These are phyloP conservation scores for Tricladium varicosporioides DNA, from an alignment of 2,329 filamentous ascomycete genomes.

Conservation along the genomic window DNA sequence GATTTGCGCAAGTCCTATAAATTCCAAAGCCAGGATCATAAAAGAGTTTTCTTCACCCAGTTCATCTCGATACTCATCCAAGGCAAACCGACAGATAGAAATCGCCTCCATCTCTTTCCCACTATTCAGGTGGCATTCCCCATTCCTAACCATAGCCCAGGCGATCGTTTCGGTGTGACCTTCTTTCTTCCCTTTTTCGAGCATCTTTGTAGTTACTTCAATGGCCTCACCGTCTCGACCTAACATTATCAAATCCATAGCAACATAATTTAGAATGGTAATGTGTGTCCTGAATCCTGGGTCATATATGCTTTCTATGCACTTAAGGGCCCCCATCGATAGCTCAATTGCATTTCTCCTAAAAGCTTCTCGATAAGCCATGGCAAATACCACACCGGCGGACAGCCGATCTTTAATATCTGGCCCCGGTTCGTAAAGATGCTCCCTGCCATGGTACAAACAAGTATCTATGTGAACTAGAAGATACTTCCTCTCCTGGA, in stretches of 20 bases:
- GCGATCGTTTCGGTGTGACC: neutral
- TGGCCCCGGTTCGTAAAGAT: no score
- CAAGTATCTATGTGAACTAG: no score
- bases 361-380: neutral
- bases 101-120: neutral
- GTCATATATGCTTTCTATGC: neutral
- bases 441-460: no score
- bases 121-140: neutral
- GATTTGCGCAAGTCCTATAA: neutral
- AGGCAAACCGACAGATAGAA: neutral
- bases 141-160: neutral
- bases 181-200: neutral
- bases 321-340: neutral
- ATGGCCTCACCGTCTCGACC: neutral
- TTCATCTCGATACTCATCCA: neutral
- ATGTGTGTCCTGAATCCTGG: neutral
- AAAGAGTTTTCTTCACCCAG: neutral
- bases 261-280: neutral
- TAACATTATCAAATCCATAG: neutral
- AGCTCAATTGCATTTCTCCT: neutral
- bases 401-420: no score
- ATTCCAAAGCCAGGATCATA: neutral
- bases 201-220: neutral
- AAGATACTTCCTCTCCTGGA: no score
- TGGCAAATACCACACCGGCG: no score